Conservation (phyloP, 2,329 filamentous ascomycete genomes). For the Colletotrichum tofieldiae region DNA sequence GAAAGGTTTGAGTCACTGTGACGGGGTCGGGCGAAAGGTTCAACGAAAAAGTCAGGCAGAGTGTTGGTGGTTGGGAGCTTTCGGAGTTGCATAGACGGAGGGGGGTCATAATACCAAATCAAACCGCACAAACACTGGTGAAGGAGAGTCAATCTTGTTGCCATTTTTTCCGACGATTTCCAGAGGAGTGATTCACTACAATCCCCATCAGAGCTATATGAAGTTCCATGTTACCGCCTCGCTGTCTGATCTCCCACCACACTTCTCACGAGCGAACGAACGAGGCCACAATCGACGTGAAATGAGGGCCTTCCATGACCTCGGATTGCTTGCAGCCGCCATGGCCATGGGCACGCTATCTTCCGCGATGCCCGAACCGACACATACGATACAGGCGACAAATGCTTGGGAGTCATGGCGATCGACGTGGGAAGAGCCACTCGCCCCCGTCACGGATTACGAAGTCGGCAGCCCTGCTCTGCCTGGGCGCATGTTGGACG, state of each 20-base stretch:
- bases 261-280: neutral
- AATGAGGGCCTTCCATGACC: neutral
- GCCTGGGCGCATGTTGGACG: neutral
- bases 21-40: neutral
- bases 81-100: slow-evolving; percentile 39
- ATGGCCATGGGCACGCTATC: neutral
- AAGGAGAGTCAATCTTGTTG: slow-evolving; percentile 15
- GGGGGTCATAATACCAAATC: slow-evolving; percentile 32
- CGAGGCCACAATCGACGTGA: no score
- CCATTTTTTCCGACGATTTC: neutral
- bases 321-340: neutral
- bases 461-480: neutral
- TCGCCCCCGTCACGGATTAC: neutral
- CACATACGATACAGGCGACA: no score
- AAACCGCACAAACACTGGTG: slow-evolving; percentile 15
- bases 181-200: slow-evolving; percentile 12
- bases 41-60: neutral
- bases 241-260: neutral
- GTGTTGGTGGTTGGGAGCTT: slow-evolving; percentile 18
- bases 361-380: neutral
- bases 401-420: neutral
- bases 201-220: neutral
- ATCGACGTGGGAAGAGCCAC: neutral
- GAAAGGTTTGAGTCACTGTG: slow-evolving; percentile 63
- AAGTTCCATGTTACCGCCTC: no score